phyloP scores from a whole-genome alignment of 306 rosid species.

The Psophocarpus tetragonolobus region DNA sequence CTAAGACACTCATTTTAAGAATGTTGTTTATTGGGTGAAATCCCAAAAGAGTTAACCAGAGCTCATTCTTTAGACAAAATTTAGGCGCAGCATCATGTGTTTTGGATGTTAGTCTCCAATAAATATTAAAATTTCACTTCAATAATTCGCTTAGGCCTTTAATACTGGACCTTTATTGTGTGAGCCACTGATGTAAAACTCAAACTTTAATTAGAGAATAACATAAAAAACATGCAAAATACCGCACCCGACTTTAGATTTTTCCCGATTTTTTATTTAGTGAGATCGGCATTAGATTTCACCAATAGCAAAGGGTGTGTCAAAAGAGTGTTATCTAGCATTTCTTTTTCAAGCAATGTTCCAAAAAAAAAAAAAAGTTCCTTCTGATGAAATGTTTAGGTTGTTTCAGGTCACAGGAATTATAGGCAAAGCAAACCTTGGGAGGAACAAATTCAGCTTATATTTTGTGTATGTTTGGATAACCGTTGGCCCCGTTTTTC shows the following conservation, averaged over 20 bases:
- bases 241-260: background rate
- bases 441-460: background rate
- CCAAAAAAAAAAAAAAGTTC: background rate
- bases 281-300: background rate
- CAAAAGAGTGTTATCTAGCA: background rate
- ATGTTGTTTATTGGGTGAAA: background rate
- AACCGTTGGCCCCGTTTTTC: background rate
- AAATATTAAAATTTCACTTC: background rate
- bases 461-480: background rate
- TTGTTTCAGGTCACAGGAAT: background rate
- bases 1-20: background rate
- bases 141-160: background rate
- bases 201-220: background rate
- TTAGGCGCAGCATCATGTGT: background rate
- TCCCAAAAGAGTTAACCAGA: background rate
- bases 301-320: background rate
- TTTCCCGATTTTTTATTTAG: background rate
- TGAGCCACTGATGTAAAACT: background rate
- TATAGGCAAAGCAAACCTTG: background rate
- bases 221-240: background rate
- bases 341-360: background rate
- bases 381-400: background rate
- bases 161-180: background rate
- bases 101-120: background rate
- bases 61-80: background rate